Percentiles rank a stretch among this genome's conserved stretches.
Conservation (phyloP, 495 filamentous ascomycete species). For the Penicillium manginii region DNA sequence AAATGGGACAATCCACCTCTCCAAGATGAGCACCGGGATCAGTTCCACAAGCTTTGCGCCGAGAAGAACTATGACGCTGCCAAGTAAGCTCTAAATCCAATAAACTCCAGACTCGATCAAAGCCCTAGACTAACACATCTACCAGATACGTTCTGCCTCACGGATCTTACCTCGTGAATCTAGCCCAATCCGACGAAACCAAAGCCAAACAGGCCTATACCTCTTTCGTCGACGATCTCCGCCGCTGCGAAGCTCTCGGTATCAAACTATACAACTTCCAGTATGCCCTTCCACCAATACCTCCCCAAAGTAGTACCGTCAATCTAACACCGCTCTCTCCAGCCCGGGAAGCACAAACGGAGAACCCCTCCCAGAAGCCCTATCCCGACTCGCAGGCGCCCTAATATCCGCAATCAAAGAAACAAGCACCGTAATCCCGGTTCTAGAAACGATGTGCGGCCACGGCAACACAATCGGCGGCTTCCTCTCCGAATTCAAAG, state of each 20-base stretch:
- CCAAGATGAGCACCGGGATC: conserved; percentile 62
- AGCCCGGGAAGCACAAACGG: conserved; percentile 79
- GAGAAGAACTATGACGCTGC: conserved; percentile 73
- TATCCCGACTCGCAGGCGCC: conserved; percentile 73
- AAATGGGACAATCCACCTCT: conserved; percentile 91
- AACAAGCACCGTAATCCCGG: conserved; percentile 74
- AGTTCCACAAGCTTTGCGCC: conserved; percentile 67
- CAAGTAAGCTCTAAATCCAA: conserved; percentile 40
- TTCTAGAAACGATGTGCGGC: conserved; percentile 96
- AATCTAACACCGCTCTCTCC: conserved; percentile 19
- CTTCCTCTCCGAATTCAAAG: conserved; percentile 80
- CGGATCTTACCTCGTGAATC: conserved; percentile 94
- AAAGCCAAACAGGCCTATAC: conserved; percentile 88
- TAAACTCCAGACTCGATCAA: neutral
- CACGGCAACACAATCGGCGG: conserved; percentile 85
- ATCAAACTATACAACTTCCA: conserved; percentile 97
- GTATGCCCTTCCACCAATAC: conserved; percentile 33
- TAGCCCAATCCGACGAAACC: conserved; percentile 76
- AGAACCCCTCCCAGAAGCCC: conserved; percentile 65
- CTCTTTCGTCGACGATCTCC: conserved; percentile 85
- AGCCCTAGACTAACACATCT: conserved; percentile 1
- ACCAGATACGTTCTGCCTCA: conserved; percentile 77
- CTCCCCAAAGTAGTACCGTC: neutral
- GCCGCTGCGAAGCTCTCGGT: conserved; percentile 84
- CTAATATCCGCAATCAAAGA: conserved; percentile 79